Evolutionary conservation across 2,329 filamentous ascomycete species (phyloP).

Genomic region (Colletotrichum eremochloae): DNA sequence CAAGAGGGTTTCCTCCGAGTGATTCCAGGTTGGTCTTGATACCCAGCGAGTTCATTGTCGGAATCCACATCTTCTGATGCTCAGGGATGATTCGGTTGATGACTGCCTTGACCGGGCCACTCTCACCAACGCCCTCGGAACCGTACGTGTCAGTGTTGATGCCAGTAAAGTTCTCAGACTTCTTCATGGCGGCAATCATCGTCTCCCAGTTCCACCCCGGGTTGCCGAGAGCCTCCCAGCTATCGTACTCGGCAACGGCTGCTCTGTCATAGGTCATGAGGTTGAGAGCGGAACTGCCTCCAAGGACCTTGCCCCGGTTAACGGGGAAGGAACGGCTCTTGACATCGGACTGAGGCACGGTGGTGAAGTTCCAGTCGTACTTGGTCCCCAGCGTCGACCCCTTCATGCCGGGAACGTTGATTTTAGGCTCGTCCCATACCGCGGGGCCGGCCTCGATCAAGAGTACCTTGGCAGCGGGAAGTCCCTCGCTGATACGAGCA

Average conservation of each 20-base stretch:
- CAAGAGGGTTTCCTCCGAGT: slow-evolving; percentile 63
- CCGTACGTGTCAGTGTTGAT: slow-evolving; percentile 42
- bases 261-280: slow-evolving; percentile 55
- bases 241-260: slow-evolving; percentile 49
- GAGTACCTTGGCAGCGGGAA: slow-evolving; percentile 46
- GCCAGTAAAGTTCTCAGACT: slow-evolving; percentile 49
- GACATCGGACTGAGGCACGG: slow-evolving; percentile 54
- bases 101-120: slow-evolving; percentile 48
- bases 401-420: slow-evolving; percentile 48
- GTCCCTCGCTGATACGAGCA: slow-evolving; percentile 44
- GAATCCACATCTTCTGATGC: slow-evolving; percentile 59
- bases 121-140: slow-evolving; percentile 42
- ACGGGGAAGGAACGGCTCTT: slow-evolving; percentile 55
- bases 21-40: slow-evolving; percentile 57
- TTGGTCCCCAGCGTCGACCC: slow-evolving; percentile 45
- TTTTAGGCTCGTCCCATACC: slow-evolving; percentile 44
- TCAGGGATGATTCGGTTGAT: slow-evolving; percentile 58
- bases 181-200: slow-evolving; percentile 52
- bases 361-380: slow-evolving; percentile 57
- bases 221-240: slow-evolving; percentile 52
- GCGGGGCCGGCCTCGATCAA: slow-evolving; percentile 50
- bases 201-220: slow-evolving; percentile 53
- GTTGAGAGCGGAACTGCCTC: slow-evolving; percentile 61
- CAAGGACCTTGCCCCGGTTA: slow-evolving; percentile 60
- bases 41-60: slow-evolving; percentile 60